Evolutionary conservation across 2,329 filamentous ascomycete species (phyloP), one percentile per base, ranked within the genome.

Genomic region (Rhinocladiella similis): DNA sequence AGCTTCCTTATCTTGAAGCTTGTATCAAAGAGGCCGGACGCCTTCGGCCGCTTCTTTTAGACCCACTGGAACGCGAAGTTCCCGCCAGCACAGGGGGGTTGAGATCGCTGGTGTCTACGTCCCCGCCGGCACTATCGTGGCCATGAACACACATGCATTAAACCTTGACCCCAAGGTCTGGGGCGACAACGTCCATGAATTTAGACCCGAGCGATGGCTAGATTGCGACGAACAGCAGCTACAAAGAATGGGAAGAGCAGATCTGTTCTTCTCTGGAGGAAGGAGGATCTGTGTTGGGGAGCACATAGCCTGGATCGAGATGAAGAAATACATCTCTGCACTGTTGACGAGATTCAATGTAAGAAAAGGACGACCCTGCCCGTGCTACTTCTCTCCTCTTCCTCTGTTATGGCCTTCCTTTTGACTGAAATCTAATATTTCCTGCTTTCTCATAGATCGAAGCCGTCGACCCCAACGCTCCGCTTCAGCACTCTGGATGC

Each of bases 171-270:
- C 63, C 3, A 56, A 66, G 0, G 66, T 79, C 10, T 80, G 75
- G 50, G 47, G 35, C 16, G 68, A 68, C 0, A 68, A 76, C 38
- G 67, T 72, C 0, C 69, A 73, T 7, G 62, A 65, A 1, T 80
- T 74, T 57, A 57, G 64, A 18, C 77, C 77, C 0, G 76, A 79
- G 53, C 65, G 77, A 10, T 80, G 77, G 77, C 60, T 78, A 1
- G 68, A 71, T 2, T 69, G 63, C 12, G 61, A 58, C 6, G 61
- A 66, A 14, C 57, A 64, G 13, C 49, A 46, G n/a, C 41, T 67
- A 16, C 66, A 67, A 47, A 41, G 54, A 20, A 71, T 76, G 66
- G 67, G 72, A 12, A 52, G 50, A 19, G 47, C 47, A 2, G 41
- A 57, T 12, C 38, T 60, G 38, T 38, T 12, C 20, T 60, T 60